These are phyloP conservation scores for Prinsepia uniflora DNA, from an alignment of 306 rosid species.

Conservation along the genomic window DNA sequence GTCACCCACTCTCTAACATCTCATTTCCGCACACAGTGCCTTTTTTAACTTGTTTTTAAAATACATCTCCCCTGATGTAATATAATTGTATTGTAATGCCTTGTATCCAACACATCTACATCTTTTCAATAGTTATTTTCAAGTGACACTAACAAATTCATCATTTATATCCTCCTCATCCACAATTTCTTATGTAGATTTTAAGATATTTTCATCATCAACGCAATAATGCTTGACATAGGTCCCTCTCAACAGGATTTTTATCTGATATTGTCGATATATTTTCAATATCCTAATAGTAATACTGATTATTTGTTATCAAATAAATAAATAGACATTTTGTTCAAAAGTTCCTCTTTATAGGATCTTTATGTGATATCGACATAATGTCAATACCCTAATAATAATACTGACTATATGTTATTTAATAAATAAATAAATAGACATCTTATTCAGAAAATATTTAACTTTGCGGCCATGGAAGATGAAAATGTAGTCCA, in stretches of 20 bases:
- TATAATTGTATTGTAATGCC: neutral
- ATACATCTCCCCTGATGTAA: neutral
- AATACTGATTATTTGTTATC: too few relatives aligned
- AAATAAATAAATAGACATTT: too few relatives aligned
- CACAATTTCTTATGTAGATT: neutral
- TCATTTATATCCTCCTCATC: conserved; percentile 2
- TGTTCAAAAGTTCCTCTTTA: too few relatives aligned
- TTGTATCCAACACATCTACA: conserved; percentile 4
- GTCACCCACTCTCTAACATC: conserved; percentile 43
- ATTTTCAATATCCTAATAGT: too few relatives aligned
- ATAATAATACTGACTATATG: too few relatives aligned
- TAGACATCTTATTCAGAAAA: too few relatives aligned
- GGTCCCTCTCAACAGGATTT: too few relatives aligned
- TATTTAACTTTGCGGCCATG: too few relatives aligned
- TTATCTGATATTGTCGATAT: too few relatives aligned
- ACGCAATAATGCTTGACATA: neutral
- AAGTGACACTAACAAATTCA: neutral
- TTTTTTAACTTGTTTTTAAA: conserved; percentile 26
- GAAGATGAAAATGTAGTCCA: neutral
- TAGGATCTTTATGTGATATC: too few relatives aligned
- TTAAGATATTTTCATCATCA: conserved; percentile 3
- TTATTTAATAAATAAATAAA: too few relatives aligned
- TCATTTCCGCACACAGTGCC: neutral
- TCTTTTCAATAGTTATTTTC: conserved; percentile 12
- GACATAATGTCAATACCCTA: too few relatives aligned